phyloP scores from a whole-genome alignment of 2,329 filamentous ascomycete species.

The Drechmeria coniospora region DNA sequence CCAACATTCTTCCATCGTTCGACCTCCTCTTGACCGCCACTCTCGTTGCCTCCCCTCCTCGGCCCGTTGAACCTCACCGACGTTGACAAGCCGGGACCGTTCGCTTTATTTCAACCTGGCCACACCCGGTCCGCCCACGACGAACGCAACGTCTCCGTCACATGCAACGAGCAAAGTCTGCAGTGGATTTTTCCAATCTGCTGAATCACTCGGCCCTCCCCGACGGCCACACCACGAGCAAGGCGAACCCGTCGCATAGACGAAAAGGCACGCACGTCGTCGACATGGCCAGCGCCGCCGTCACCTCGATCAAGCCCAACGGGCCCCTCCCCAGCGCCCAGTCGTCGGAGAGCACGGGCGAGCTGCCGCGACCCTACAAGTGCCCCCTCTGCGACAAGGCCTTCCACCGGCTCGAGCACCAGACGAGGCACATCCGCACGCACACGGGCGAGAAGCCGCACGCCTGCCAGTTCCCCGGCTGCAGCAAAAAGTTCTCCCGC shows the following conservation, averaged over 20 bases:
- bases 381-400: slow-evolving; percentile 97
- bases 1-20: too few relatives aligned
- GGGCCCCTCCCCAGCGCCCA: slow-evolving; percentile 48
- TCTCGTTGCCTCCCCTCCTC: too few relatives aligned
- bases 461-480: slow-evolving; percentile 86
- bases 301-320: slow-evolving; percentile 45
- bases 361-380: slow-evolving; percentile 93
- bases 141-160: slow-evolving; percentile 34
- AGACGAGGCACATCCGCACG: slow-evolving; percentile 80
- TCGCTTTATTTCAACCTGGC: too few relatives aligned
- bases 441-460: slow-evolving; percentile 98
- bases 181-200: slow-evolving; percentile 62
- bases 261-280: too few relatives aligned
- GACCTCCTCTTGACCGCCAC: too few relatives aligned
- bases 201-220: slow-evolving; percentile 39
- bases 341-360: slow-evolving; percentile 37
- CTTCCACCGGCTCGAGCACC: slow-evolving; percentile 94
- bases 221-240: slow-evolving; percentile 9
- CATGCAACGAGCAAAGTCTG: slow-evolving; percentile 62
- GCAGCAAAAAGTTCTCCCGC: slow-evolving; percentile 91
- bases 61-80: too few relatives aligned
- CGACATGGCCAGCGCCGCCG: slow-evolving; percentile 35
- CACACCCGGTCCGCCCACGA: neutral
- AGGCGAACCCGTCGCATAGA: too few relatives aligned
- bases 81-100: too few relatives aligned